Percentiles rank a stretch among this genome's conserved stretches.
Evolutionary conservation across 495 filamentous ascomycete species (phyloP).

Genomic region (Aspergillus panamensis): DNA sequence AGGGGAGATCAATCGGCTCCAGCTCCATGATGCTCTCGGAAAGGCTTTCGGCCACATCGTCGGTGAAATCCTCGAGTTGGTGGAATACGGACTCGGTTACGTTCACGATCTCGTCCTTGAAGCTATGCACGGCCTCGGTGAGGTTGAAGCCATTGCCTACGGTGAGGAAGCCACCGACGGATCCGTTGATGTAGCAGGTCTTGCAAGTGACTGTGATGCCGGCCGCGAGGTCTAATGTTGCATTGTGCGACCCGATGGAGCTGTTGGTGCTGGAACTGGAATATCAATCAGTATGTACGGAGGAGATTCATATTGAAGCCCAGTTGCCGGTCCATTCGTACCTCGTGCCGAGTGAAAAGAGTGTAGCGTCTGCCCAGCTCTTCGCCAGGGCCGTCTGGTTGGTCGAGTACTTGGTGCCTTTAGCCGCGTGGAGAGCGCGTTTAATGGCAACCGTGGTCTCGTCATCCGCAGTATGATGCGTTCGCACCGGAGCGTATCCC

Average conservation of each 20-base stretch:
- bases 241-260: neutral
- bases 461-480: neutral
- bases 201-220: constrained; percentile 4
- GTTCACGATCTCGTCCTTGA: constrained; percentile 1
- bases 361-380: constrained; percentile 4
- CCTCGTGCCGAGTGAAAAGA: constrained; percentile 4
- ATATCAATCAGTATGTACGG: neutral
- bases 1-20: too few relatives aligned
- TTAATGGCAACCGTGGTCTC: neutral
- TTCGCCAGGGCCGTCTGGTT: neutral
- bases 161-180: neutral
- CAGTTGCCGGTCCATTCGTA: neutral
- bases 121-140: neutral
- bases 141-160: neutral
- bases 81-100: neutral
- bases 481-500: constrained; percentile 1
- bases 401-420: neutral
- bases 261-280: neutral
- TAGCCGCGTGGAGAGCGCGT: constrained; percentile 1
- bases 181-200: constrained; percentile 8
- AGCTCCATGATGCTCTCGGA: neutral
- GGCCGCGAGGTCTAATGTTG: neutral
- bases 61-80: neutral
- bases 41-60: neutral
- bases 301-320: too few relatives aligned